These are phyloP conservation scores for Penicillium crystallinum DNA, from an alignment of 495 filamentous ascomycete species.

Conservation along the genomic window DNA sequence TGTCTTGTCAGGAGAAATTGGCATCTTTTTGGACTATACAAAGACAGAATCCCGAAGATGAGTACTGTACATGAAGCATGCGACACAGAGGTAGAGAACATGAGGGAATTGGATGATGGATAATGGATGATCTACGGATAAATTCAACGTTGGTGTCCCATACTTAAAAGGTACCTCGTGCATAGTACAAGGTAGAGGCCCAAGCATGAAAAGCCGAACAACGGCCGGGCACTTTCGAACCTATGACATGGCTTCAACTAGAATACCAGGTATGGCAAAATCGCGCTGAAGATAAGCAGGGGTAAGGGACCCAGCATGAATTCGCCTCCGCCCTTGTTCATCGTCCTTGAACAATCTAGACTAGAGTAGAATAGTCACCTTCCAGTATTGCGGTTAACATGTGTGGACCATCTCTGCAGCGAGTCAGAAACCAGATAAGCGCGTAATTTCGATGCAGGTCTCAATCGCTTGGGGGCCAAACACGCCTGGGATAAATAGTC, in stretches of 20 bases:
- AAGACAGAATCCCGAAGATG: neutral
- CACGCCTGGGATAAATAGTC: neutral
- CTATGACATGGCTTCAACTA: neutral
- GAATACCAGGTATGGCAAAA: neutral
- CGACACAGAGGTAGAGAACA: neutral
- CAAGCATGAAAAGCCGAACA: neutral
- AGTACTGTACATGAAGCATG: too few species aligned
- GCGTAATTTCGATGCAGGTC: neutral
- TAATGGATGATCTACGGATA: neutral
- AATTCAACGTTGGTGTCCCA: neutral
- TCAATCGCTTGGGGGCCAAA: neutral
- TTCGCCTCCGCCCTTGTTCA: neutral
- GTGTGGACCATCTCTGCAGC: neutral
- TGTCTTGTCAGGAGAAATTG: neutral
- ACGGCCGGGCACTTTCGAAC: neutral
- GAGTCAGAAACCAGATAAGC: neutral
- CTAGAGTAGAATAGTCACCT: neutral
- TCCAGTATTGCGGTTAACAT: neutral
- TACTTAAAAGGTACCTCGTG: neutral
- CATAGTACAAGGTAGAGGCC: neutral
- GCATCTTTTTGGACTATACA: slow-evolving; percentile 6
- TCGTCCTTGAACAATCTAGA: neutral
- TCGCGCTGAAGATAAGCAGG: neutral
- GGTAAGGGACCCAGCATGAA: neutral
- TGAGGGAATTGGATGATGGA: neutral